Evolutionary conservation across 371 early-diverging fungal genomes (phyloP).

Genomic region (Mortierella sp.): DNA sequence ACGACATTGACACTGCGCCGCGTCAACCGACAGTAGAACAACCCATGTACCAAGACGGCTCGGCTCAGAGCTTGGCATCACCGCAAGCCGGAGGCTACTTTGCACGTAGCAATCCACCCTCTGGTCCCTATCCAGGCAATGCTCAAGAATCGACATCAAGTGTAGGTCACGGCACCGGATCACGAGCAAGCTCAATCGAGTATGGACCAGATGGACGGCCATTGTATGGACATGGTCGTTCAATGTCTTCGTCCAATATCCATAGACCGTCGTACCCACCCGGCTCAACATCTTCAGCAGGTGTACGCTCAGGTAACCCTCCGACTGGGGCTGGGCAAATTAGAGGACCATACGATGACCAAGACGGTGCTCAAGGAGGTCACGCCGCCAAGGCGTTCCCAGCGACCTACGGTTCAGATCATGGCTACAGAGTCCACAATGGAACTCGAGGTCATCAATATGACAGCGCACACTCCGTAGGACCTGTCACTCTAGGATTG

Average conservation of each 20-base stretch:
- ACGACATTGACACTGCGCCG: background rate
- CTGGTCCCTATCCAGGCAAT: background rate
- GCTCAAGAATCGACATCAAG: background rate
- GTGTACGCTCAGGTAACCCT: slow-evolving; percentile 1
- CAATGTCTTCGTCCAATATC: slow-evolving; percentile 6
- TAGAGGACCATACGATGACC: slow-evolving; percentile 10
- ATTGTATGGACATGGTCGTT: slow-evolving; percentile 7
- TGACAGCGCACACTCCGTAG: background rate
- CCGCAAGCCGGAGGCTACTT: background rate
- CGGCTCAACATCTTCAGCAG: background rate
- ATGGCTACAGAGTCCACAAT: background rate
- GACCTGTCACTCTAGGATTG: background rate
- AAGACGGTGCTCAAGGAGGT: background rate
- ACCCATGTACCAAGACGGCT: background rate
- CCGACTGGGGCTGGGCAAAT: background rate
- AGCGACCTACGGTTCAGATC: background rate
- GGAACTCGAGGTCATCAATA: background rate
- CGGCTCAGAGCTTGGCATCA: background rate
- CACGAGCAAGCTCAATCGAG: background rate
- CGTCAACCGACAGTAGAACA: background rate
- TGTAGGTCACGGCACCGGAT: background rate
- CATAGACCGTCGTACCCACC: background rate
- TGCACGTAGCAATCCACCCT: background rate
- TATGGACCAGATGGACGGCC: slow-evolving; percentile 6
- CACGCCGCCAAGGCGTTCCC: background rate